Percentiles rank a stretch among this genome's conserved stretches.
These are phyloP conservation scores for Ensete glaucum DNA, from an alignment of 176 grass and related monocot genomes.

Conservation along the genomic window DNA sequence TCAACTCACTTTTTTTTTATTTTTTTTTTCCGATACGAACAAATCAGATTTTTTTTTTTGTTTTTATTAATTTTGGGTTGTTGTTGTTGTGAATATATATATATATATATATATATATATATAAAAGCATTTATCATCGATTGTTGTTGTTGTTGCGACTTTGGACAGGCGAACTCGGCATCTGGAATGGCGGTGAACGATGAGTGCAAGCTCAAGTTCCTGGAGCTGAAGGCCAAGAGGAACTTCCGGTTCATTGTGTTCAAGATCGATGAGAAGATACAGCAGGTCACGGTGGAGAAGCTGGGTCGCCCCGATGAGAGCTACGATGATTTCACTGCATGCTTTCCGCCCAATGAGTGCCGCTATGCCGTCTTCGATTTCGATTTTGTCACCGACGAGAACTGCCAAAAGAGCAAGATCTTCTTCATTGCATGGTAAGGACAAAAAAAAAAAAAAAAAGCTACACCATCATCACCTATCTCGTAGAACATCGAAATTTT, in stretches of 20 bases:
- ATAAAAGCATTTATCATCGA: neutral
- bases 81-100: neutral
- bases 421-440: neutral
- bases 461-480: neutral
- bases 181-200: conserved; percentile 1
- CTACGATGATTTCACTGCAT: neutral
- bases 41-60: neutral
- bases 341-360: neutral
- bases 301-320: neutral
- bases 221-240: conserved; percentile 9
- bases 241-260: conserved; percentile 1
- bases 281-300: conserved; percentile 4
- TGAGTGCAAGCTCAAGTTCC: conserved; percentile 4
- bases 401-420: conserved; percentile 9
- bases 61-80: neutral
- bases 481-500: no score
- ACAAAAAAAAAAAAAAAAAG: no score
- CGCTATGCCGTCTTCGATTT: conserved; percentile 3
- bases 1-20: no score
- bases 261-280: conserved; percentile 3
- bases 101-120: no score
- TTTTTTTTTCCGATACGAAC: no score
- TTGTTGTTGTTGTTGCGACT: neutral
- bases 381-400: conserved; percentile 1
- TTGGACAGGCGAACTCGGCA: neutral